phyloP scores from a whole-genome alignment of 805 yeast species.

The Torulaspora gathmanii region DNA sequence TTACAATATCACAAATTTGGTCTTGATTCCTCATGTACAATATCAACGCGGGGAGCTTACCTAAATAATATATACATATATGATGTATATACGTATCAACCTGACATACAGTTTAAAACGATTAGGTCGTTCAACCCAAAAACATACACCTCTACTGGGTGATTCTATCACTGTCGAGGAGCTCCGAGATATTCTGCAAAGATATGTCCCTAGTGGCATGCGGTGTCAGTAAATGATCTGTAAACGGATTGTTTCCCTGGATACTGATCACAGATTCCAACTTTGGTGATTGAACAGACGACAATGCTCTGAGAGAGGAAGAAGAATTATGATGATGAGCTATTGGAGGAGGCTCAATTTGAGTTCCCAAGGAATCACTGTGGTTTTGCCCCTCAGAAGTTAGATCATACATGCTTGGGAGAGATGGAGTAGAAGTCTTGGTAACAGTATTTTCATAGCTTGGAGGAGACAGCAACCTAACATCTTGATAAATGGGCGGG shows the following conservation, averaged over 20 bases:
- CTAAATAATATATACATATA: not conserved
- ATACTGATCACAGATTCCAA: constrained; percentile 30
- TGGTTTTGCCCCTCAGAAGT: constrained; percentile 2
- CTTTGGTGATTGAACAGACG: constrained; percentile 25
- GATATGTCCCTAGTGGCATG: constrained; percentile 28
- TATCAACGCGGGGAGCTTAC: not conserved
- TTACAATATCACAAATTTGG: not conserved
- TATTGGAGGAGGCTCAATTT: constrained; percentile 26
- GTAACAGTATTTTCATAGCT: constrained; percentile 45
- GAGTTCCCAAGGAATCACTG: constrained; percentile 8
- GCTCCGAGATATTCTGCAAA: constrained; percentile 25
- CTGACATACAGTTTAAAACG: not conserved
- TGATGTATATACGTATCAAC: not conserved
- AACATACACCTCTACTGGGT: constrained; percentile 24
- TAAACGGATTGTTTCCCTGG: constrained; percentile 31
- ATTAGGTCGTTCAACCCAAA: not conserved
- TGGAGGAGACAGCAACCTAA: constrained; percentile 82
- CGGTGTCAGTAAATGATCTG: constrained; percentile 30
- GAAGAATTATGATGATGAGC: constrained; percentile 25
- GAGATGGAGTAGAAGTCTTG: constrained; percentile 4
- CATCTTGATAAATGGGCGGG: constrained; percentile 91
- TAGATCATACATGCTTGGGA: constrained; percentile 1
- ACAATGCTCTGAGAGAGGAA: constrained; percentile 12
- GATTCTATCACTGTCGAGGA: constrained; percentile 32
- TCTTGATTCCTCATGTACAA: not conserved